These are phyloP conservation scores for Cladophialophora psammophila DNA, from an alignment of 2,329 filamentous ascomycete genomes.

Conservation along the genomic window DNA sequence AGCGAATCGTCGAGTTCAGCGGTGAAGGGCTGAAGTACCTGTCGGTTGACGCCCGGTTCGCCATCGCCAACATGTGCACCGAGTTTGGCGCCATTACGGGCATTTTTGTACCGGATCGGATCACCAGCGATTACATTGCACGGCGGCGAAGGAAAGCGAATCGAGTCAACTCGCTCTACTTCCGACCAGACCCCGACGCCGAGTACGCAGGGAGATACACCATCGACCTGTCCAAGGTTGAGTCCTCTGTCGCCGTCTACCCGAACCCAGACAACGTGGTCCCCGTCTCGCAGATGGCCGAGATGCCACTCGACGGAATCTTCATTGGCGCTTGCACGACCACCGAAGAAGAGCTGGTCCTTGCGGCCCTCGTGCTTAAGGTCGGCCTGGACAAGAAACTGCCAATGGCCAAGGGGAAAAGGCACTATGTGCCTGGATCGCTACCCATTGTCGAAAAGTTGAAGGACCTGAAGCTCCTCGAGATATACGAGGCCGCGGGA, in stretches of 20 bases:
- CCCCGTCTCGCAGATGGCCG: conserved; percentile 47
- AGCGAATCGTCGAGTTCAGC: conserved; percentile 56
- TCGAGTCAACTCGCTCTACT: conserved; percentile 48
- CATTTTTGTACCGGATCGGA: conserved; percentile 52
- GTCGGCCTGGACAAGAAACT: conserved; percentile 47
- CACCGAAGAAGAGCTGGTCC: conserved; percentile 55
- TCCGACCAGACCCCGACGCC: conserved; percentile 50
- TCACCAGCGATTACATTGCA: conserved; percentile 48
- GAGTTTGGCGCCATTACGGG: conserved; percentile 56
- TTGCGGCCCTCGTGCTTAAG: conserved; percentile 53
- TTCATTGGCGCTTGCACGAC: conserved; percentile 60
- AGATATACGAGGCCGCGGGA: conserved; percentile 52
- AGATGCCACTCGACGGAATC: conserved; percentile 50
- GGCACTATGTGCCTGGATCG: conserved; percentile 54
- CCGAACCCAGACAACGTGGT: conserved; percentile 56
- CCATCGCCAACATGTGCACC: conserved; percentile 58
- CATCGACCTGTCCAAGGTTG: conserved; percentile 51
- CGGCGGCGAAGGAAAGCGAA: conserved; percentile 46
- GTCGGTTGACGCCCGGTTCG: conserved; percentile 55
- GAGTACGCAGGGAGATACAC: conserved; percentile 48
- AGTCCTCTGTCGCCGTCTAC: conserved; percentile 51
- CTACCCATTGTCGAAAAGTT: conserved; percentile 50
- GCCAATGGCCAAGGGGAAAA: conserved; percentile 46
- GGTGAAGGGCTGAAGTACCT: conserved; percentile 52
- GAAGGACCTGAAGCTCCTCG: conserved; percentile 46